Base-by-base conservation (phyloP, 352 stramenopile genomes). In the Phytopythium oedochilum region DNA sequence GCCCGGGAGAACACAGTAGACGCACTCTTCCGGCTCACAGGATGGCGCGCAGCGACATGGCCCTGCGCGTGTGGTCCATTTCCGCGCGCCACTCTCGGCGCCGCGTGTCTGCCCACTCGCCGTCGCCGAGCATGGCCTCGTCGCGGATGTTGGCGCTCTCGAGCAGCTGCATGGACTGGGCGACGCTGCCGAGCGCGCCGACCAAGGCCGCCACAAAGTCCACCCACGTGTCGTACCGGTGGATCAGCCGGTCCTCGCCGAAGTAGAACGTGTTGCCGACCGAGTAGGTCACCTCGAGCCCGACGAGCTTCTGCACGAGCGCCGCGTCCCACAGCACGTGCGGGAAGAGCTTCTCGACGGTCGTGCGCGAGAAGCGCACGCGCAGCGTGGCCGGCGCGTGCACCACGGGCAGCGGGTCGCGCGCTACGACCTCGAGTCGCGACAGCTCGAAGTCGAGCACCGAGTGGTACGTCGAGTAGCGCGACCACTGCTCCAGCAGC, bases 181-280 rank as follows among this genome's bases (percentile, higher is more conserved):
- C 48, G n/a, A 89, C 51, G 56, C 54, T 83, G 11, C 73, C 73
- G 23, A 88, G 43, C 5, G 67, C 61, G 3, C 45, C 29, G 12
- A 71, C 57, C 29, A 87, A 75, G 7, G 72, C 75, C 17, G 66
- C 60, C n/a, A 75, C 61, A 22, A 88, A 86, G 61, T 86, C 67
- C 36, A 83, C 79, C 35, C 79, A 69, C 23, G 74, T 74, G 47
- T 88, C 73, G 59, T 86, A 86, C 1, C 73, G 65, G 45, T 75
- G 55, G 38, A 89, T 73, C 43, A 71, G 75, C 53, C 80, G 69
- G 53, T 86, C 72, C 12, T 61, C 44, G 18, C 61, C 66, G 53
- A 88, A 89, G 64, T 83, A 86, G 51, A 89, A 86, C 22, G 70
- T 73, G 56, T 86, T 86, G 3, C 55, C 59, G 23, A 83, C 75